Conservation (phyloP, 192 early-diverging fungal species). For the Podila horticola region DNA sequence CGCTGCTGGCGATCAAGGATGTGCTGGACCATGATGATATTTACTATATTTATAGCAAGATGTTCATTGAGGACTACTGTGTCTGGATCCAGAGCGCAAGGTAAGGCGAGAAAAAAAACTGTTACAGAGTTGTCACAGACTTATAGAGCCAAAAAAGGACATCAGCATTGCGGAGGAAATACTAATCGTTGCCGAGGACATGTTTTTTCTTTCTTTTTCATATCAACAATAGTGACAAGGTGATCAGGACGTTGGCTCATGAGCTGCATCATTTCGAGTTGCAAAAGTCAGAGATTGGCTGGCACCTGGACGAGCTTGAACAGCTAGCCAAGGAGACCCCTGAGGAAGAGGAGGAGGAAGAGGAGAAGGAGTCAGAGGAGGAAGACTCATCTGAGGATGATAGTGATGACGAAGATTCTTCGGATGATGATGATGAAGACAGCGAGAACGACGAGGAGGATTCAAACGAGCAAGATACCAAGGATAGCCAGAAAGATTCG, state of each 20-base stretch:
- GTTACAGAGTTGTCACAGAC: too few relatives aligned
- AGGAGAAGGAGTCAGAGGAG: constrained; percentile 11
- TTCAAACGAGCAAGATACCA: background rate
- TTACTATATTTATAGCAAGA: constrained; percentile 88
- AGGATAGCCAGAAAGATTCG: background rate
- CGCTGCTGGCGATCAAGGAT: constrained; percentile 79
- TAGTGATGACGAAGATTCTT: background rate
- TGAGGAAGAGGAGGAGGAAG: constrained; percentile 51
- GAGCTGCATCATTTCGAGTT: constrained; percentile 80
- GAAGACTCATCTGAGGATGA: constrained; percentile 5
- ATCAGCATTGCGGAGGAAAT: too few relatives aligned
- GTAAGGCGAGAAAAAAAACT: constrained; percentile 34
- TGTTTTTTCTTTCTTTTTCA: background rate
- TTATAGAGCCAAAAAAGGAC: too few relatives aligned
- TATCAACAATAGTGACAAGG: constrained; percentile 66
- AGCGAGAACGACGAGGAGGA: constrained; percentile 13
- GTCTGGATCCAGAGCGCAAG: constrained; percentile 89
- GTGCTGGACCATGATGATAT: constrained; percentile 88
- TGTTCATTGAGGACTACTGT: constrained; percentile 96
- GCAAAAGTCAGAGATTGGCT: constrained; percentile 75
- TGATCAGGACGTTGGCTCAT: constrained; percentile 79
- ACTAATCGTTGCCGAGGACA: too few relatives aligned
- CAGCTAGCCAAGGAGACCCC: constrained; percentile 66
- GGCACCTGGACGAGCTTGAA: constrained; percentile 86
- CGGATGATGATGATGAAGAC: constrained; percentile 18